Percentiles rank a stretch among this genome's conserved stretches.
These are phyloP conservation scores for Penicillium aurantiogriseum DNA, from an alignment of 2,329 filamentous ascomycete genomes.

Conservation along the genomic window DNA sequence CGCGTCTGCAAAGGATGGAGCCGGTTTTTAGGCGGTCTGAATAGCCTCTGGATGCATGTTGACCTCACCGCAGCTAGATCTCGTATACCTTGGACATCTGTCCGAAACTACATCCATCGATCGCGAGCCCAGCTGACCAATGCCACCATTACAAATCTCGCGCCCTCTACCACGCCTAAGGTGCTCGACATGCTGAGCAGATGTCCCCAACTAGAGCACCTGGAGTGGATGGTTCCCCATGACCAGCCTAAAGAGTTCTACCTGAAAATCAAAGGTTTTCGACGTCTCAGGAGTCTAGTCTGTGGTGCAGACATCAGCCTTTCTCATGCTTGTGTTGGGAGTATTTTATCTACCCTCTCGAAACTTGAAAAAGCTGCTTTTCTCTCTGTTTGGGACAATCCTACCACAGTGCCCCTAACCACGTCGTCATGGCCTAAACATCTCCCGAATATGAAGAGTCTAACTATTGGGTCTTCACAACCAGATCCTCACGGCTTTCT, in stretches of 20 bases:
- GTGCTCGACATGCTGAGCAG: conserved; percentile 34
- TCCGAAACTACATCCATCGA: conserved; percentile 36
- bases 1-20: conserved; percentile 58
- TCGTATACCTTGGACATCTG: conserved; percentile 41
- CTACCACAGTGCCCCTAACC: background rate
- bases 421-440: conserved; percentile 16
- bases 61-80: conserved; percentile 51
- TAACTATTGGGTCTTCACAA: conserved; percentile 25
- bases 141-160: conserved; percentile 33
- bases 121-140: conserved; percentile 36
- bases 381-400: conserved; percentile 15
- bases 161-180: conserved; percentile 24
- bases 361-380: conserved; percentile 31
- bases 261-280: conserved; percentile 28
- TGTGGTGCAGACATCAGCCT: conserved; percentile 27
- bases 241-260: conserved; percentile 22
- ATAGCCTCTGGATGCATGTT: conserved; percentile 53
- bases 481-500: background rate
- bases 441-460: conserved; percentile 34
- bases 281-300: conserved; percentile 26
- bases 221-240: conserved; percentile 28
- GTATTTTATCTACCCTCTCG: conserved; percentile 27
- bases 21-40: conserved; percentile 48
- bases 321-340: conserved; percentile 25
- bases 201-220: conserved; percentile 35